phyloP scores from a whole-genome alignment of 2,329 filamentous ascomycete species.

The Verticillium alfalfae region DNA sequence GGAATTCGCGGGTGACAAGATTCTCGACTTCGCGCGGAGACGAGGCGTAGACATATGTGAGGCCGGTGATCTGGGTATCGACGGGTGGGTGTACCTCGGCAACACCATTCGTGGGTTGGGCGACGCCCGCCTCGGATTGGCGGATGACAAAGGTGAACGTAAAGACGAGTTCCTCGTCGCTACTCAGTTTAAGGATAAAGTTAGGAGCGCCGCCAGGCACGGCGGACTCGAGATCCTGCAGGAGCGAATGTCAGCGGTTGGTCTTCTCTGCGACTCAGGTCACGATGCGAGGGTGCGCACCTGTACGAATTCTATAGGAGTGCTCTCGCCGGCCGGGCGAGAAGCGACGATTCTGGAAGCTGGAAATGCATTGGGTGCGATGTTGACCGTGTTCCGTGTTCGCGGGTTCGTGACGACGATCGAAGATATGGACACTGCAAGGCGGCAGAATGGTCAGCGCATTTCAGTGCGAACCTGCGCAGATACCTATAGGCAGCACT shows the following conservation, averaged over 20 bases:
- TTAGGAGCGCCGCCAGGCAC: constrained; percentile 47
- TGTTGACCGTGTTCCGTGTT: constrained; percentile 68
- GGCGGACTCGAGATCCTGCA: constrained; percentile 69
- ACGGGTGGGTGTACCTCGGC: constrained; percentile 27
- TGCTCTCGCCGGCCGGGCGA: constrained; percentile 67
- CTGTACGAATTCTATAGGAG: constrained; percentile 86
- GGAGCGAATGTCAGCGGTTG: constrained; percentile 3
- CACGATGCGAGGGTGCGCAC: constrained; percentile 41
- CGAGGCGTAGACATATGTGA: constrained; percentile 89
- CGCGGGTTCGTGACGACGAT: constrained; percentile 76
- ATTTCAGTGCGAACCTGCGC: constrained; percentile 11
- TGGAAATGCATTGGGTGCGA: constrained; percentile 83
- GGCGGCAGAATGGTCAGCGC: constrained; percentile 8
- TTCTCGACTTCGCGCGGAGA: constrained; percentile 86
- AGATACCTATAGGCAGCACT: constrained; percentile 6
- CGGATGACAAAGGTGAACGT: constrained; percentile 84
- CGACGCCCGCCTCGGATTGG: constrained; percentile 30
- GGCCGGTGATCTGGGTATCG: constrained; percentile 77
- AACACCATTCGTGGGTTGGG: constrained; percentile 38
- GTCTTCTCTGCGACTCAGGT: neutral
- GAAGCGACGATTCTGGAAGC: constrained; percentile 70
- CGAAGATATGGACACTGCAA: constrained; percentile 77
- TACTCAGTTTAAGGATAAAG: constrained; percentile 81
- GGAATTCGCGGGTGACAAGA: constrained; percentile 89
- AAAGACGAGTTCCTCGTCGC: constrained; percentile 90